Evolutionary conservation across 1,284 basidiomycete species (phyloP).

Genomic region (Apiotrichum sp.): DNA sequence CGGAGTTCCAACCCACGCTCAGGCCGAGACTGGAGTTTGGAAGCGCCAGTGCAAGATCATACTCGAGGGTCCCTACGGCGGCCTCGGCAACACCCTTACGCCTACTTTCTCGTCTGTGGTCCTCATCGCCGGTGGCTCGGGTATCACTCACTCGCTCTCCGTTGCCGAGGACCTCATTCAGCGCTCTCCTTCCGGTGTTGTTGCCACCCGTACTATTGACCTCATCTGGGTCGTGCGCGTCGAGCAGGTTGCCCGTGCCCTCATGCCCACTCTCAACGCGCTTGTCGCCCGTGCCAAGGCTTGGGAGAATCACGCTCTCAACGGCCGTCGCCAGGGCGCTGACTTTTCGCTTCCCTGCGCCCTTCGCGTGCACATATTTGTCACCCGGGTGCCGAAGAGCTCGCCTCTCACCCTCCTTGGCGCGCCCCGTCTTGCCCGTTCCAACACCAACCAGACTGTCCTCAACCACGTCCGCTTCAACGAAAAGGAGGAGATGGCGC

Average conservation of each 20-base stretch:
- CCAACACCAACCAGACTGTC: not conserved
- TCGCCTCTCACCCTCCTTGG: slow-evolving; percentile 32
- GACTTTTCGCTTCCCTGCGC: slow-evolving; percentile 25
- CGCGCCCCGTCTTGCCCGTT: not conserved
- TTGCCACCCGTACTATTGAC: slow-evolving; percentile 41
- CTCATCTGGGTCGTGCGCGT: slow-evolving; percentile 44
- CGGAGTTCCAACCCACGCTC: not conserved
- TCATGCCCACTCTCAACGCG: slow-evolving; percentile 32
- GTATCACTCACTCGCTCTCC: slow-evolving; percentile 39
- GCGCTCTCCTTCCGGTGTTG: slow-evolving; percentile 34
- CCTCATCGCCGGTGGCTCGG: slow-evolving; percentile 44
- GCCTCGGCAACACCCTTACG: slow-evolving; percentile 38
- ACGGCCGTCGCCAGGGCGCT: slow-evolving; percentile 20
- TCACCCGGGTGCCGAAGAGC: slow-evolving; percentile 33
- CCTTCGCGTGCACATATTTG: slow-evolving; percentile 38
- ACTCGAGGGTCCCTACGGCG: slow-evolving; percentile 46
- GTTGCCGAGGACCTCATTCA: slow-evolving; percentile 38
- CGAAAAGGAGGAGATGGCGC: not conserved
- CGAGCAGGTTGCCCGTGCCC: slow-evolving; percentile 32
- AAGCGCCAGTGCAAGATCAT: slow-evolving; percentile 21
- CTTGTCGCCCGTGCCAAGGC: slow-evolving; percentile 36
- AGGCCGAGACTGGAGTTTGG: slow-evolving; percentile 6
- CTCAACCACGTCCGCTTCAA: not conserved
- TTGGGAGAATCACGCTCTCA: slow-evolving; percentile 29
- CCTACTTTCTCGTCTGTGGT: slow-evolving; percentile 41